Evolutionary conservation across 345 rosid genomes (phyloP).

Genomic region (Kernera saxatilis): DNA sequence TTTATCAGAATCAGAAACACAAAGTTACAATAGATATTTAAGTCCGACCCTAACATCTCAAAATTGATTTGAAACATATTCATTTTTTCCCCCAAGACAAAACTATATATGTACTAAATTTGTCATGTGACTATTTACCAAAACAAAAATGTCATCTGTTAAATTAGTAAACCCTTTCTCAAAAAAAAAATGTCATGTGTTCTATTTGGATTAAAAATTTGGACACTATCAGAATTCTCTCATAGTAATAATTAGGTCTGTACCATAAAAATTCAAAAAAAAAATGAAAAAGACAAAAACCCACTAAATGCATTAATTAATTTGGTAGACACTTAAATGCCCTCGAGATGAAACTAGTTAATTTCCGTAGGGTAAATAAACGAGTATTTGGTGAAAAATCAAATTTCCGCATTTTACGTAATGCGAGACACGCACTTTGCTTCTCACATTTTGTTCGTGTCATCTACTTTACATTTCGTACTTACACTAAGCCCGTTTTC

Average conservation of each 20-base stretch:
- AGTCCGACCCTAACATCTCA: background rate
- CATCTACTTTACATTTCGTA: background rate
- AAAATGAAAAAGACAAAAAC: background rate
- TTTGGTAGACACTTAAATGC: background rate
- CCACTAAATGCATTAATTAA: background rate
- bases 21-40: background rate
- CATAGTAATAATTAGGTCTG: no score
- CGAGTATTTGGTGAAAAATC: background rate
- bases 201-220: no score
- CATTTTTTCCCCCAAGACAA: background rate
- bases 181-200: no score
- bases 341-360: background rate
- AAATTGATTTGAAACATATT: background rate
- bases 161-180: no score
- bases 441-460: slow-evolving; percentile 9
- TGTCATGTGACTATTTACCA: no score
- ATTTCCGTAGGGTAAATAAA: background rate
- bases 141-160: no score
- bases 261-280: no score
- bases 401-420: background rate
- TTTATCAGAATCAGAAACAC: background rate
- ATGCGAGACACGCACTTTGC: slow-evolving; percentile 2
- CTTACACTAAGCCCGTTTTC: background rate
- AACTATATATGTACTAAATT: background rate
- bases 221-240: no score